These are phyloP conservation scores for Citrus sinensis DNA, from an alignment of 345 rosid species.

Conservation along the genomic window DNA sequence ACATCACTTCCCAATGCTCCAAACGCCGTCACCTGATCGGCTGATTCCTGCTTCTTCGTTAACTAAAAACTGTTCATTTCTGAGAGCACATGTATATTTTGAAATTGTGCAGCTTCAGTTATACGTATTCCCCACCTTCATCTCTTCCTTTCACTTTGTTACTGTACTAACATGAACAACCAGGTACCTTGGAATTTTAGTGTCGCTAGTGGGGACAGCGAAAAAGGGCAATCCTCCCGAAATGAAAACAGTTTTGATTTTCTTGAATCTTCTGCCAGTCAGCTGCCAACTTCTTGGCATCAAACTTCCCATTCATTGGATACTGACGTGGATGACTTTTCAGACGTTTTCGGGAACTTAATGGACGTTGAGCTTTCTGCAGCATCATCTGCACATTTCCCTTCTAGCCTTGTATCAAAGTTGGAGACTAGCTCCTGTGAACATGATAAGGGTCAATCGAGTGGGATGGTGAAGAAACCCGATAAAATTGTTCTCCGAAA, in stretches of 20 bases:
- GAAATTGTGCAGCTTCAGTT: not conserved
- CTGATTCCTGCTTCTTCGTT: not conserved
- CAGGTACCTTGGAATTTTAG: not conserved
- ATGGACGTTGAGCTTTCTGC: not conserved
- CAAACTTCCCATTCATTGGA: not conserved
- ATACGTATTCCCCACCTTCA: not conserved
- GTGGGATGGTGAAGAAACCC: not conserved
- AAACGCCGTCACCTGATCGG: not conserved
- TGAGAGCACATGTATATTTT: not conserved
- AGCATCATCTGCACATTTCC: not conserved
- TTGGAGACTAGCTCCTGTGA: not conserved
- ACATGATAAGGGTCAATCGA: not conserved
- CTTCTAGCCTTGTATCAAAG: not conserved
- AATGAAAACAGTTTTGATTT: not conserved
- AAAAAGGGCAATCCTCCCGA: not conserved
- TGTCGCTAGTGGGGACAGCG: too few relatives aligned
- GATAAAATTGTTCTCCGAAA: not conserved
- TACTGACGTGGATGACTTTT: not conserved
- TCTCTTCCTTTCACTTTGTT: not conserved
- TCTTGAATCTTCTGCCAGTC: not conserved
- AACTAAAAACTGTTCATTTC: not conserved
- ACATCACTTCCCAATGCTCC: not conserved
- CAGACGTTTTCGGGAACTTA: not conserved
- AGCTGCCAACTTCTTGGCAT: not conserved
- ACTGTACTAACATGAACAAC: not conserved